Percentiles rank a stretch among this genome's conserved stretches.
phyloP scores from a whole-genome alignment of 2,329 filamentous ascomycete genomes.

The Colletotrichum theobromicola region DNA sequence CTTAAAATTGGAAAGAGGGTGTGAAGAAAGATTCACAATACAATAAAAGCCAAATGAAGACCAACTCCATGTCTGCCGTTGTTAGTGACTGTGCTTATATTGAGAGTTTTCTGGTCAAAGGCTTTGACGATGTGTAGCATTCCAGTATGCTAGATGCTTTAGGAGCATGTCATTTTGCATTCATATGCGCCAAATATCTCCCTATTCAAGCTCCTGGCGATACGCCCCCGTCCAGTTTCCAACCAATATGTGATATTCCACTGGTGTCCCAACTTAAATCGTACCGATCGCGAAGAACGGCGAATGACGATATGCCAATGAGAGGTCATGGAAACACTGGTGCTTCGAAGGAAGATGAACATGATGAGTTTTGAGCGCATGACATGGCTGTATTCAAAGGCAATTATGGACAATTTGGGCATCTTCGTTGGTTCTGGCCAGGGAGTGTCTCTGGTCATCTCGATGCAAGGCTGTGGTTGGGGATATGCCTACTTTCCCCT shows the following conservation, averaged over 20 bases:
- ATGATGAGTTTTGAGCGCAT: neutral
- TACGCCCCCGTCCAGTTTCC: rapidly evolving
- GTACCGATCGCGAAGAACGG: no score
- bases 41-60: neutral
- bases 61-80: neutral
- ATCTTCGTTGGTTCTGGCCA: neutral
- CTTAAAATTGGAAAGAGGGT: conserved; percentile 5
- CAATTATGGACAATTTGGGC: rapidly evolving
- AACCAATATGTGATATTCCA: neutral
- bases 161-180: neutral
- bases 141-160: neutral
- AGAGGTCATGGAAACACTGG: no score
- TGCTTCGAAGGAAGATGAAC: no score
- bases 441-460: neutral
- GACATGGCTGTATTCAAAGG: neutral
- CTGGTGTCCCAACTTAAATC: no score
- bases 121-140: neutral
- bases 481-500: neutral
- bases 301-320: no score
- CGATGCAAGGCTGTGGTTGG: neutral
- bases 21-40: neutral
- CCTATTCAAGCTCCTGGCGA: neutral
- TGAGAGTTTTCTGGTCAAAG: neutral
- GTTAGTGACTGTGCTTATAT: neutral
- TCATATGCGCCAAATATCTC: neutral